Conservation (phyloP, 2,329 filamentous ascomycete genomes). For the Colletotrichum tamarilloi region DNA sequence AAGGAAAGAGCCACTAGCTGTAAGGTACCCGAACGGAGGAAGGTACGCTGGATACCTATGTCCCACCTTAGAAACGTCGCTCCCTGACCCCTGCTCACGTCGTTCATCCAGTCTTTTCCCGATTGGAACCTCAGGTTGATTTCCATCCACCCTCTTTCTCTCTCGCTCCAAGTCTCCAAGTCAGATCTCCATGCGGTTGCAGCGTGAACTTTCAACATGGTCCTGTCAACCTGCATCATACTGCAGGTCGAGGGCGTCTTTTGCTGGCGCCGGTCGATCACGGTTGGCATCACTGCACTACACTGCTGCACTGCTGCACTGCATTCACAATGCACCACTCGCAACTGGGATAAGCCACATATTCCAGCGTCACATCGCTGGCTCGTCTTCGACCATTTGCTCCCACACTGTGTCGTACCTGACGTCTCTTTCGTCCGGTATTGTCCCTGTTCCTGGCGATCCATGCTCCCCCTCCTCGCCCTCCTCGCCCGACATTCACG, state of each 20-base stretch:
- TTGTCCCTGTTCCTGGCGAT: conserved; percentile 27
- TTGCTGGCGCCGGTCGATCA: conserved; percentile 1
- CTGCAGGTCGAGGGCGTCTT: neutral
- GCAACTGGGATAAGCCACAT: neutral
- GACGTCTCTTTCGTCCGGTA: neutral
- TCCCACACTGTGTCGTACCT: conserved; percentile 16
- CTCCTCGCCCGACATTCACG: neutral
- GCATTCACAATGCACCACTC: neutral
- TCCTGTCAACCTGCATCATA: neutral
- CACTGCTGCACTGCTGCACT: neutral
- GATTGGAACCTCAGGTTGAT: neutral
- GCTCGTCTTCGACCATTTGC: neutral
- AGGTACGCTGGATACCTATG: neutral
- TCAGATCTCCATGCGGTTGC: neutral
- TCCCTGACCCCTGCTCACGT: neutral
- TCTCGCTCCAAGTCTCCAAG: neutral
- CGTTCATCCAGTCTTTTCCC: conserved; percentile 8
- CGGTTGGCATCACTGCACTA: neutral
- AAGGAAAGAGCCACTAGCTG: neutral
- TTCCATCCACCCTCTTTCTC: neutral
- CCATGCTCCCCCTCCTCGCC: conserved; percentile 16
- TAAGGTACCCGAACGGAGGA: neutral
- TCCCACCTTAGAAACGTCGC: neutral
- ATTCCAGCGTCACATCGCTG: neutral
- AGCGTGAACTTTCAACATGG: neutral